A percentile compares a stretch with the other conserved stretches of the same genome.
Evolutionary conservation across 2,329 filamentous ascomycete species (phyloP).

Genomic region (Alternaria consortialis): DNA sequence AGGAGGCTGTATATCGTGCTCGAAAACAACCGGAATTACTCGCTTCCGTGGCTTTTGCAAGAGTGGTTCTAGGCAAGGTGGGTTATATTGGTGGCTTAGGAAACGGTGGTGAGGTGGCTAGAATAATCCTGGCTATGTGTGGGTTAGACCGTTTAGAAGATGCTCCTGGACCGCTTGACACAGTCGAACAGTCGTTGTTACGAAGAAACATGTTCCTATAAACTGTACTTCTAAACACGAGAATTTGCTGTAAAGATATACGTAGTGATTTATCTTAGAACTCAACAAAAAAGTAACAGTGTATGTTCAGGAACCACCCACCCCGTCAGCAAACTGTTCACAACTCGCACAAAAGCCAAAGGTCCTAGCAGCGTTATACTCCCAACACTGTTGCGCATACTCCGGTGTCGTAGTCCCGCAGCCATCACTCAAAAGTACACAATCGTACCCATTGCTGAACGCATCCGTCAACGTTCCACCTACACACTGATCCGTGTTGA

Average conservation of each 20-base stretch:
- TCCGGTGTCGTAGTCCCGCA: slow-evolving; percentile 52
- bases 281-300: too few relatives aligned
- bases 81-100: slow-evolving; percentile 41
- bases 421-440: slow-evolving; percentile 53
- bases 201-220: too few relatives aligned
- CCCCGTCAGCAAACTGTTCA: slow-evolving; percentile 41
- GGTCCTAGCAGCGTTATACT: slow-evolving; percentile 53
- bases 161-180: neutral
- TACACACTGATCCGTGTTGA: slow-evolving; percentile 57
- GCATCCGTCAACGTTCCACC: slow-evolving; percentile 54
- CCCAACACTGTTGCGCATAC: slow-evolving; percentile 52
- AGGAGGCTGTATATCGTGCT: neutral
- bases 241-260: too few relatives aligned
- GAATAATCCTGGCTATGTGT: slow-evolving; percentile 40
- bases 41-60: slow-evolving; percentile 32
- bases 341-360: slow-evolving; percentile 54
- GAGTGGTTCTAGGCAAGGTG: slow-evolving; percentile 34
- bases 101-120: slow-evolving; percentile 32
- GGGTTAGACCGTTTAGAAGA: slow-evolving; percentile 35
- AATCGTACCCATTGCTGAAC: slow-evolving; percentile 56
- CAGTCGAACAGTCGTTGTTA: neutral
- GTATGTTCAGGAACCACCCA: slow-evolving; percentile 15
- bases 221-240: too few relatives aligned
- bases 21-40: neutral
- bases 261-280: too few relatives aligned